A percentile compares a stretch with the other conserved stretches of the same genome.
These are phyloP conservation scores for Sphagnum magellanicum DNA, from an alignment of 228 moss, liverwort and hornwort genomes.

Conservation along the genomic window DNA sequence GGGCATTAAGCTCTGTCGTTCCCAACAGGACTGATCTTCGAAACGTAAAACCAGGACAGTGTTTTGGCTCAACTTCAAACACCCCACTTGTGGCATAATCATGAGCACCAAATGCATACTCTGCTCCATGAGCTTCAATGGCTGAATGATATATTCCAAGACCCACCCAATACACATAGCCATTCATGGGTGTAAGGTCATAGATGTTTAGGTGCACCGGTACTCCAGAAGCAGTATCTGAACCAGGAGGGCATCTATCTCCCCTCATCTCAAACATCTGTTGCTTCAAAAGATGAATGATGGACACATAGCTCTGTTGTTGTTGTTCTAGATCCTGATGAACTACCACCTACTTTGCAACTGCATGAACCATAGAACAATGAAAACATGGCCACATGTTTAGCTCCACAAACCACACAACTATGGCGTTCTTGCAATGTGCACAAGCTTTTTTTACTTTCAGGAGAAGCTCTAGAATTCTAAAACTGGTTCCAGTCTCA, in stretches of 20 bases:
- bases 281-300: too few species aligned
- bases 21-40: constrained; percentile 28
- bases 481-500: too few species aligned
- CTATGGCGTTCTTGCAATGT: too few species aligned
- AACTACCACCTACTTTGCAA: too few species aligned
- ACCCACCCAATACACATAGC: constrained; percentile 38
- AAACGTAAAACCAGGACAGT: constrained; percentile 42
- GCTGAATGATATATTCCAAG: constrained; percentile 45
- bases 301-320: too few species aligned
- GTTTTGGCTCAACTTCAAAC: constrained; percentile 35
- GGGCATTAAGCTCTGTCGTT: constrained; percentile 10
- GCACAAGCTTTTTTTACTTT: too few species aligned
- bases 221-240: constrained; percentile 20
- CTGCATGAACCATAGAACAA: too few species aligned
- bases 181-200: constrained; percentile 41
- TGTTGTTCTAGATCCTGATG: too few species aligned
- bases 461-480: too few species aligned
- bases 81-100: constrained; percentile 41
- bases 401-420: too few species aligned
- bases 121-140: constrained; percentile 39
- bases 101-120: constrained; percentile 48
- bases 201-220: constrained; percentile 45
- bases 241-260: constrained; percentile 31
- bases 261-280: constrained; percentile 20
- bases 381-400: too few species aligned